These are phyloP conservation scores for Fusarium globosum DNA, from an alignment of 2,329 filamentous ascomycete genomes.

Conservation along the genomic window DNA sequence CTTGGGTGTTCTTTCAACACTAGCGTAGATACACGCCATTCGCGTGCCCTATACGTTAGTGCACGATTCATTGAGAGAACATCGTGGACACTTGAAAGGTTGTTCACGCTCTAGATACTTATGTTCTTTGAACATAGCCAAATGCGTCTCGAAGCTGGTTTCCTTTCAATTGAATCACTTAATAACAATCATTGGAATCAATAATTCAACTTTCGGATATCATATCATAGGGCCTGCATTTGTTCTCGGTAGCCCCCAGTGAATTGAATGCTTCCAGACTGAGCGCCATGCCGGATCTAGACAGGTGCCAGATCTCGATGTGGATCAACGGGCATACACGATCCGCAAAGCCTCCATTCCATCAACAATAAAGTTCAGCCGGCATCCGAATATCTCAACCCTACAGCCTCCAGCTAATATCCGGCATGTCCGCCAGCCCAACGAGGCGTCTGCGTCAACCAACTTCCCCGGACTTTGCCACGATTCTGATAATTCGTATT, in stretches of 20 bases:
- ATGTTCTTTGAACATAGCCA: too few species aligned
- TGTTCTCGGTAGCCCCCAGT: accelerated
- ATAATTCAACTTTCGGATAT: too few species aligned
- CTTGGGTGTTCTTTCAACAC: too few species aligned
- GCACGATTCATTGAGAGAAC: too few species aligned
- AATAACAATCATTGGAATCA: accelerated
- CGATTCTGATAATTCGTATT: too few species aligned
- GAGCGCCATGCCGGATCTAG: neutral
- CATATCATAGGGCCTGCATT: neutral
- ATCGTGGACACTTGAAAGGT: accelerated
- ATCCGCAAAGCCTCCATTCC: neutral
- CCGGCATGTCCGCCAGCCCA: neutral
- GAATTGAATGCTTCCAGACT: accelerated
- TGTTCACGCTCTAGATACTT: too few species aligned
- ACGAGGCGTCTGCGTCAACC: accelerated
- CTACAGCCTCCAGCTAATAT: neutral
- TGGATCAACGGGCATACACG: neutral
- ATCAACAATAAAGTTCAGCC: neutral
- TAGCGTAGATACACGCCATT: too few species aligned
- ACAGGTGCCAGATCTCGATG: neutral
- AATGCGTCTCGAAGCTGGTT: too few species aligned
- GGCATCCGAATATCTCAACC: neutral
- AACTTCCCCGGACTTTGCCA: neutral
- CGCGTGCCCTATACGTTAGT: too few species aligned
- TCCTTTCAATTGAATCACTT: neutral